Percentiles rank a stretch among this genome's conserved stretches.
These are phyloP conservation scores for Talaromyces trachyspermus DNA, from an alignment of 495 filamentous ascomycete genomes.

Conservation along the genomic window DNA sequence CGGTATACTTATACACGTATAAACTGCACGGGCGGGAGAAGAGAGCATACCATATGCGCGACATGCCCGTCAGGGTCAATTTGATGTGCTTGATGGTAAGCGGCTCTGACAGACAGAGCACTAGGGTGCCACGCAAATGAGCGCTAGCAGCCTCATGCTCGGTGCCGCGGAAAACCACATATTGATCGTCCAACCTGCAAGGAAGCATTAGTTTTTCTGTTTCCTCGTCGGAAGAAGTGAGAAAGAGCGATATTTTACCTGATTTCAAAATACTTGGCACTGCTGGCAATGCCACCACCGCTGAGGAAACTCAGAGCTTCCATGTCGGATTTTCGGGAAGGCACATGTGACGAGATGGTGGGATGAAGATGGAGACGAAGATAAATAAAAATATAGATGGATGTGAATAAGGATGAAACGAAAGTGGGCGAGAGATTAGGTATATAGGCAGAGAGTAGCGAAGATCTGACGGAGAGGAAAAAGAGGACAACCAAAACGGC, in stretches of 20 bases:
- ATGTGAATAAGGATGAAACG: too few relatives aligned
- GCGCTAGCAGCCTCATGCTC: constrained; percentile 71
- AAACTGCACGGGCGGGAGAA: neutral
- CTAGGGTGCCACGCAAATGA: constrained; percentile 62
- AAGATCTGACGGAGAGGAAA: too few relatives aligned
- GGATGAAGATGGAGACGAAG: neutral
- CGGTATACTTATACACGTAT: too few relatives aligned
- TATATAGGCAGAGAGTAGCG: too few relatives aligned
- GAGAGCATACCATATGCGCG: constrained; percentile 55
- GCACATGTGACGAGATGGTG: neutral
- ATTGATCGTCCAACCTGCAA: constrained; percentile 67
- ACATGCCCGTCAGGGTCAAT: constrained; percentile 62
- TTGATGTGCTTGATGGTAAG: constrained; percentile 66
- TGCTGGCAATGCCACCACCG: constrained; percentile 37
- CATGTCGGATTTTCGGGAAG: constrained; percentile 7
- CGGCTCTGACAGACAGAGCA: constrained; percentile 64
- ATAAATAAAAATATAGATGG: neutral
- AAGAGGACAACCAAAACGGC: too few relatives aligned
- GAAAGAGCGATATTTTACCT: constrained; percentile 25
- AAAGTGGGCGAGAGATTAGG: too few relatives aligned
- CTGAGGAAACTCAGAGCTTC: constrained; percentile 49
- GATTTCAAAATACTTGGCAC: constrained; percentile 51
- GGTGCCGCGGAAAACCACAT: constrained; percentile 69
- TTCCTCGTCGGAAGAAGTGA: too few relatives aligned
- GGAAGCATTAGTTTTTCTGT: neutral